These are phyloP conservation scores for Cerioporus squamosus DNA, from an alignment of 1,284 basidiomycete genomes.

Conservation along the genomic window DNA sequence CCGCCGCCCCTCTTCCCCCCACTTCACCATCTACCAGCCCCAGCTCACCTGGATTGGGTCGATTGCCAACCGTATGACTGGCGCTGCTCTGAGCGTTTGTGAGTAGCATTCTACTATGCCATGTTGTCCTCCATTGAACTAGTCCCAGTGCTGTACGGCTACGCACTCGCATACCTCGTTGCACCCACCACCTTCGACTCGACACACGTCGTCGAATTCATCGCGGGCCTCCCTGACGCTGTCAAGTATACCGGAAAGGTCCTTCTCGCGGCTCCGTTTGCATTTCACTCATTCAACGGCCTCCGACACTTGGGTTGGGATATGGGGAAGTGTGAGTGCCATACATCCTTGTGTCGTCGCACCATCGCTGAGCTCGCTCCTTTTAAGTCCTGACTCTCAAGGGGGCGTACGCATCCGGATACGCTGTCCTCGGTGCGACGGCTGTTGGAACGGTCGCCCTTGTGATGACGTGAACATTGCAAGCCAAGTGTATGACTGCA, in stretches of 20 bases:
- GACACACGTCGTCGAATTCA: constrained; percentile 75
- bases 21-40: constrained; percentile 96
- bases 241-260: constrained; percentile 80
- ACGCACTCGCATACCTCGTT: constrained; percentile 86
- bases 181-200: constrained; percentile 84
- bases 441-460: constrained; percentile 70
- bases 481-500: background rate
- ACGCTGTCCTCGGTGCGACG: constrained; percentile 84
- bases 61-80: constrained; percentile 87
- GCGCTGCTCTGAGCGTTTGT: constrained; percentile 80
- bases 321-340: constrained; percentile 79
- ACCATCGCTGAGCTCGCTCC: background rate
- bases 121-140: background rate
- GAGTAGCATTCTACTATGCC: constrained; percentile 40
- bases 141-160: constrained; percentile 81
- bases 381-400: constrained; percentile 77
- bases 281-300: constrained; percentile 93
- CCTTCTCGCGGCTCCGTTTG: constrained; percentile 81
- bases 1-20: constrained; percentile 86
- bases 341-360: background rate
- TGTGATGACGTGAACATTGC: constrained; percentile 33
- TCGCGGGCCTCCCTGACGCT: constrained; percentile 69
- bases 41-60: constrained; percentile 91
- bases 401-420: constrained; percentile 80
- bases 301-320: constrained; percentile 95